A percentile compares a stretch with the other conserved stretches of the same genome.
These are phyloP conservation scores for Globisporangium uncinulatum DNA, from an alignment of 352 stramenopile genomes.

Conservation along the genomic window DNA sequence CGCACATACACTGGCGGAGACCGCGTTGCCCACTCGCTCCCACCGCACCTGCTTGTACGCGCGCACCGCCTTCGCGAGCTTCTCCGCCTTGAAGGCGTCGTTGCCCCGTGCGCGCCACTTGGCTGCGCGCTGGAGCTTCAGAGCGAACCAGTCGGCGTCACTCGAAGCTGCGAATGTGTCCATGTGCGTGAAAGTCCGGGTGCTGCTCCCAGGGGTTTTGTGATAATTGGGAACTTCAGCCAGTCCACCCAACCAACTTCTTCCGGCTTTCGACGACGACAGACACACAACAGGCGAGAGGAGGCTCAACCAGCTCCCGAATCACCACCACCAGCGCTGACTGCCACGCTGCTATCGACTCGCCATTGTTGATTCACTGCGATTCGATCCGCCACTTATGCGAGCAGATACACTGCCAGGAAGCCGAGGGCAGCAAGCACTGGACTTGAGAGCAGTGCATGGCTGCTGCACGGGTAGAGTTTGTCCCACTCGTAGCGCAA, in stretches of 20 bases:
- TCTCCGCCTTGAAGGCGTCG: constrained; percentile 40
- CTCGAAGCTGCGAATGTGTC: no score
- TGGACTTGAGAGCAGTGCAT: constrained; percentile 6
- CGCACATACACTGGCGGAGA: no score
- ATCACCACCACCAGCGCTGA: no score
- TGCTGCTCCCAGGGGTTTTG: no score
- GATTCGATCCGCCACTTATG: constrained; percentile 7
- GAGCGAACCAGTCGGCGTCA: constrained; percentile 32
- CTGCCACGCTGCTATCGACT: no score
- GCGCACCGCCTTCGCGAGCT: constrained; percentile 22
- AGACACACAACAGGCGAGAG: no score
- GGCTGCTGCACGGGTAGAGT: constrained; percentile 43
- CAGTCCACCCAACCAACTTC: no score
- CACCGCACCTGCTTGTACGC: constrained; percentile 36
- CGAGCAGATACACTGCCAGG: constrained; percentile 15
- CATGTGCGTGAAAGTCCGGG: constrained; percentile 10
- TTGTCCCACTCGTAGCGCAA: constrained; percentile 86
- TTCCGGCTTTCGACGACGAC: no score
- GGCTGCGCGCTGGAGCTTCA: constrained; percentile 38
- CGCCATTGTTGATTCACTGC: no score
- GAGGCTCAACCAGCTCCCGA: no score
- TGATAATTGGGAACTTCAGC: no score
- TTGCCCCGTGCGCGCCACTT: constrained; percentile 50
- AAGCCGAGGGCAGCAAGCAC: constrained; percentile 14
- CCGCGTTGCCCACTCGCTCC: no score